Conservation (phyloP, 805 yeast genomes). For the Pichia scutulata region DNA sequence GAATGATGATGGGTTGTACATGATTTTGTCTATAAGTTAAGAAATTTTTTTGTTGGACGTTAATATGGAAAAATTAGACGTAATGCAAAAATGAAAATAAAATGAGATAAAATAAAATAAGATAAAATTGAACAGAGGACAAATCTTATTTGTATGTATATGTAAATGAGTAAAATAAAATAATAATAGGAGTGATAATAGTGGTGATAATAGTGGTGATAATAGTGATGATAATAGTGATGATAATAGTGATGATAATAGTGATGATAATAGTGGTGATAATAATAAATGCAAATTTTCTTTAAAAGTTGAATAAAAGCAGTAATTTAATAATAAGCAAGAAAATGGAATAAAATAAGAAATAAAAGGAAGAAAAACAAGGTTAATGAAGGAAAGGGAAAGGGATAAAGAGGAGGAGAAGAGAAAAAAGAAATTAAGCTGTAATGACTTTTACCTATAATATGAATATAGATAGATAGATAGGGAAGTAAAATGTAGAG, state of each 20-base stretch:
- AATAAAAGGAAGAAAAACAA: background rate
- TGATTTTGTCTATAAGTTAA: background rate
- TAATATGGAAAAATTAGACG: too few relatives aligned
- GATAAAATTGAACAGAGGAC: background rate
- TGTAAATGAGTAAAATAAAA: background rate
- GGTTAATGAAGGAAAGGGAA: too few relatives aligned
- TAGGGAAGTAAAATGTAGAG: background rate
- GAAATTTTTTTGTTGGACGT: too few relatives aligned
- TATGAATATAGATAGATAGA: too few relatives aligned
- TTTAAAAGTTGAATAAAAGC: background rate
- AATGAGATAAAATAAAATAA: background rate
- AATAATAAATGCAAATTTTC: background rate
- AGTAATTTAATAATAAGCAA: background rate
- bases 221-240: too few relatives aligned
- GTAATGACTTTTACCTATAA: background rate
- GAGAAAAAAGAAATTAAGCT: background rate
- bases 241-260: too few relatives aligned
- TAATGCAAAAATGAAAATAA: background rate
- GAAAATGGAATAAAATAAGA: background rate
- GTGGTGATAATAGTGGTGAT: too few relatives aligned
- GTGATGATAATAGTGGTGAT: too few relatives aligned
- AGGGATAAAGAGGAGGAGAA: background rate
- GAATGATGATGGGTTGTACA: background rate
- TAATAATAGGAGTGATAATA: too few relatives aligned
- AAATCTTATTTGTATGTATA: too few relatives aligned